Base-by-base conservation (phyloP, 257 asterid species). In the Ehretia macrophylla region DNA sequence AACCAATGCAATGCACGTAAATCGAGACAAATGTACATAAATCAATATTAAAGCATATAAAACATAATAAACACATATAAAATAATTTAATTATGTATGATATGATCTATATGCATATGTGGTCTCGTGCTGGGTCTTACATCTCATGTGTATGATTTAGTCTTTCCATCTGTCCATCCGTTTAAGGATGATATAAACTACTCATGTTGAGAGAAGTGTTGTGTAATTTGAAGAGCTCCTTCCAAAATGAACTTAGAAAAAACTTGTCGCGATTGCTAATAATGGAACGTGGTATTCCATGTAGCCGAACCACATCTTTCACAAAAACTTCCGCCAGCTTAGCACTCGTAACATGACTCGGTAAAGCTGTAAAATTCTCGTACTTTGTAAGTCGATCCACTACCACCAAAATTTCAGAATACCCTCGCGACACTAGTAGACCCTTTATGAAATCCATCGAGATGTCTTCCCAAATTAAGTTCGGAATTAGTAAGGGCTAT, bases 381-480 rank as follows among this genome's bases (percentile, higher is more conserved):
- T 47, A 58, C 4, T 66, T 59, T 10, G 42, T 58, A 6, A 58
- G 23, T 10, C 65, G 49, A 10, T 59, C 65, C 0, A 50, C 47
- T 0, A 39, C 48, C 0, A 59, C 51, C 20, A 51, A 10, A 0
- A n/a, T n/a, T n/a, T n/a, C n/a, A 52, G 18, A 0, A 14, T 11
- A 44, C 22, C 11, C 0, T 8, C 4, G 0, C 58, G 49, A 59
- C n/a, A 3, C 0, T 4, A 0, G 67, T 56, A 0, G 51, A n/a
- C n/a, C n/a, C 13, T 3, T 52, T n/a, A 58, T 23, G 6, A 67
- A 51, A 8, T 52, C 60, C 58, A 59, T 17, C 0, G 60, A 16
- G 14, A 67, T 50, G 1, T 52, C 23, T 0, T 13, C 9, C 67
- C 62, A 67, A 8, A 37, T 37, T 14, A 40, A 40, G 0, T 11